These are phyloP conservation scores for Penicillium salamii DNA, from an alignment of 495 filamentous ascomycete genomes.

Conservation along the genomic window DNA sequence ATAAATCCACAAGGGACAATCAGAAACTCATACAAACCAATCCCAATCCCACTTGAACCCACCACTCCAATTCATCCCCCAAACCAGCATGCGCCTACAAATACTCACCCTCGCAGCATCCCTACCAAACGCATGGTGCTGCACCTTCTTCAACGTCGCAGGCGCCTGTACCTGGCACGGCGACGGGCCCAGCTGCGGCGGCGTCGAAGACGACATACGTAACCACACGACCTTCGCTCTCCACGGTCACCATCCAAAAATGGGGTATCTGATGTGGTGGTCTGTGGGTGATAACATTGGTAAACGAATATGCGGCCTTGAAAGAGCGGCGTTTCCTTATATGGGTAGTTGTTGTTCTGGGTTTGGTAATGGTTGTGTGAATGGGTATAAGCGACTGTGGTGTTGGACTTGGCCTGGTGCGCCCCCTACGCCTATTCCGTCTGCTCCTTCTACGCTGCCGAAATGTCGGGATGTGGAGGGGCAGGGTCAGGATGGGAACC, in stretches of 20 bases:
- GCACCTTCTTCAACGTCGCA: neutral
- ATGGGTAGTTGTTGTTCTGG: slow-evolving; percentile 3
- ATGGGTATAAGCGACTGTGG: slow-evolving; percentile 14
- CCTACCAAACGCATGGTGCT: neutral
- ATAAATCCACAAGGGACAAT: neutral
- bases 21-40: no score
- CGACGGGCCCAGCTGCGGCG: neutral
- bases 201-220: neutral
- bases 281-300: neutral
- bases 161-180: neutral
- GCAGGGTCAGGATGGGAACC: no score
- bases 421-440: neutral
- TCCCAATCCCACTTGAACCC: no score
- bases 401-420: slow-evolving; percentile 4
- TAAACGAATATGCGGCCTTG: no score
- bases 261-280: neutral
- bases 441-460: neutral
- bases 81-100: no score
- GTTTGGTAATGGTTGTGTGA: slow-evolving; percentile 8
- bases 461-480: no score
- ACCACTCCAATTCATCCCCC: no score
- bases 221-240: neutral
- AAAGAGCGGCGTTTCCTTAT: no score
- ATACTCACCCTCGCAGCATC: no score
- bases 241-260: neutral